A percentile compares a stretch with the other conserved stretches of the same genome.
Conservation (phyloP, 1,139 yeast species). For the Candida sanyaensis region DNA sequence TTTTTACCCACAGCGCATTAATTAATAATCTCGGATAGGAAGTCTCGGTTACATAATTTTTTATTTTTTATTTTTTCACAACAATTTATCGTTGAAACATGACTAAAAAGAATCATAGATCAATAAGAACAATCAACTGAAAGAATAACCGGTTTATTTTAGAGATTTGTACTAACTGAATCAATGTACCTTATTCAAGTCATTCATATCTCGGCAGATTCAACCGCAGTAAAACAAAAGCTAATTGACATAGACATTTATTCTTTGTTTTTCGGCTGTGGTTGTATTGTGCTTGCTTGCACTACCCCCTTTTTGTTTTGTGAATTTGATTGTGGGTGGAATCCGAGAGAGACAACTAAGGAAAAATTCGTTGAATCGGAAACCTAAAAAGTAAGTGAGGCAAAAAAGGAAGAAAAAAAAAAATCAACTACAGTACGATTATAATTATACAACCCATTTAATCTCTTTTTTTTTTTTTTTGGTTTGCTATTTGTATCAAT, state of each 20-base stretch:
- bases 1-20: too few relatives aligned
- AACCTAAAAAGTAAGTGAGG: not conserved
- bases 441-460: not conserved
- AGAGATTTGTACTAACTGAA: too few relatives aligned
- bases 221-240: not conserved
- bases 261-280: not conserved
- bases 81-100: too few relatives aligned
- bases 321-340: not conserved
- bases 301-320: not conserved
- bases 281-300: not conserved
- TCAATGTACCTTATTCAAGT: not conserved
- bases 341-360: not conserved
- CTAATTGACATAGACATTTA: not conserved
- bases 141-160: too few relatives aligned
- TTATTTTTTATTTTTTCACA: not conserved
- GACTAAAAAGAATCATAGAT: too few relatives aligned
- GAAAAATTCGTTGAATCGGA: not conserved
- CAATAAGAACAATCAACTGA: too few relatives aligned
- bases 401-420: not conserved
- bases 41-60: not conserved
- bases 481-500: not conserved
- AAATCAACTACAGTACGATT: not conserved
- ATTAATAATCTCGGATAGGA: not conserved
- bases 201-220: not conserved
- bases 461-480: not conserved